phyloP scores from a whole-genome alignment of 1,284 basidiomycete species.

The Vanrija pseudolonga region DNA sequence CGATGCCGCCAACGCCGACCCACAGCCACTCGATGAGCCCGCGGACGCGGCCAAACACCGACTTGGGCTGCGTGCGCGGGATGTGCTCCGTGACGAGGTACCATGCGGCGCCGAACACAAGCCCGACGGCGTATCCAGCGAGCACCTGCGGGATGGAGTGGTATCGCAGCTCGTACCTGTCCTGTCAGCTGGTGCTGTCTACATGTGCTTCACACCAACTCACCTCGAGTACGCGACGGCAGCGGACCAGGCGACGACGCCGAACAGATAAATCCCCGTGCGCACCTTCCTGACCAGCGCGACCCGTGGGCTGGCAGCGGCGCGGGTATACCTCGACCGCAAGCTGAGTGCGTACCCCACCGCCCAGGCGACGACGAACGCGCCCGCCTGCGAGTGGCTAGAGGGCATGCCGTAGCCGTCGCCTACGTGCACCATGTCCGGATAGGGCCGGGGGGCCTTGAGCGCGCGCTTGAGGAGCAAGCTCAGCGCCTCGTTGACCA shows the following conservation, averaged over 20 bases:
- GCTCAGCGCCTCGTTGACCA: constrained; percentile 40
- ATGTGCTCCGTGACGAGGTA: constrained; percentile 36
- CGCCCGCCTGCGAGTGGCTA: constrained; percentile 45
- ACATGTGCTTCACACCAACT: neutral
- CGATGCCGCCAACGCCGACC: constrained; percentile 38
- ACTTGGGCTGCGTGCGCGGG: constrained; percentile 24
- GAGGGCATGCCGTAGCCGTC: constrained; percentile 48
- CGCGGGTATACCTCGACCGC: constrained; percentile 7
- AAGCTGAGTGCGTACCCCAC: constrained; percentile 30
- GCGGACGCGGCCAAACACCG: constrained; percentile 21
- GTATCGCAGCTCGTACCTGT: constrained; percentile 43
- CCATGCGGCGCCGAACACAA: constrained; percentile 25
- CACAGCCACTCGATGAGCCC: constrained; percentile 26
- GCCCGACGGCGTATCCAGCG: constrained; percentile 36
- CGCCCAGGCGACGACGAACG: constrained; percentile 41
- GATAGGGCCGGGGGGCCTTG: constrained; percentile 20
- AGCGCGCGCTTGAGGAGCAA: constrained; percentile 31
- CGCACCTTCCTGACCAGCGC: constrained; percentile 17
- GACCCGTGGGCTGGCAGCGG: neutral
- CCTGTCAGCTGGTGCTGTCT: neutral
- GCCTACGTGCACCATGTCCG: constrained; percentile 24
- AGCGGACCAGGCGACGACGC: constrained; percentile 38
- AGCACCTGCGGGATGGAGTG: constrained; percentile 41
- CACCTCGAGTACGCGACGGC: constrained; percentile 45
- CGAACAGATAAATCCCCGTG: constrained; percentile 31